Percentiles rank a stretch among this genome's conserved stretches.
phyloP scores from a whole-genome alignment of 179 eudicot genomes.

The Actinidia chinensis region DNA sequence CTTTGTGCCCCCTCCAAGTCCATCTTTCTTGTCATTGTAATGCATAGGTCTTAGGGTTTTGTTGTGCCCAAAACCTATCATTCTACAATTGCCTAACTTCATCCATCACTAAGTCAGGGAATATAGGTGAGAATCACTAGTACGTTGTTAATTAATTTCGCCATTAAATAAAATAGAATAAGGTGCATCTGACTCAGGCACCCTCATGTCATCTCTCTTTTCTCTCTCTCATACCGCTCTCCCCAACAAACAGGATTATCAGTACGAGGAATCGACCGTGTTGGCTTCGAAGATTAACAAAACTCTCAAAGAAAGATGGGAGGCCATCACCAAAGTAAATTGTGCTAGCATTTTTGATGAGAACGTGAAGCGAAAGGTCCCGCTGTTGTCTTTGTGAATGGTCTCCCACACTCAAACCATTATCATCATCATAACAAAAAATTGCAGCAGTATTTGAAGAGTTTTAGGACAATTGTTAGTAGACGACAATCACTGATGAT shows the following conservation, averaged over 20 bases:
- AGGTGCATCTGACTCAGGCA: conserved; percentile 26
- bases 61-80: too few relatives aligned
- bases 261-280: neutral
- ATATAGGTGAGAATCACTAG: too few relatives aligned
- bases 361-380: conserved; percentile 96
- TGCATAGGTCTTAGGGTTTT: too few relatives aligned
- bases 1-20: too few relatives aligned
- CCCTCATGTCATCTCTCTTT: conserved; percentile 26
- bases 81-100: too few relatives aligned
- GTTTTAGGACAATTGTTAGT: neutral
- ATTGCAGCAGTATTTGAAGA: neutral
- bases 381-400: conserved; percentile 96
- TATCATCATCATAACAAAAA: neutral
- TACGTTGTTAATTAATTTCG: conserved; percentile 5
- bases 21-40: too few relatives aligned
- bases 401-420: conserved; percentile 74
- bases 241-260: neutral
- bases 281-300: neutral
- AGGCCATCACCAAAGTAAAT: conserved; percentile 93
- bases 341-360: conserved; percentile 95
- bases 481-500: neutral
- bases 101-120: too few relatives aligned
- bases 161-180: conserved; percentile 21
- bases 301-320: conserved; percentile 69
- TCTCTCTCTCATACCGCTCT: too few relatives aligned